phyloP scores from a whole-genome alignment of 2,329 filamentous ascomycete genomes.

The Arachnomyces sp. region DNA sequence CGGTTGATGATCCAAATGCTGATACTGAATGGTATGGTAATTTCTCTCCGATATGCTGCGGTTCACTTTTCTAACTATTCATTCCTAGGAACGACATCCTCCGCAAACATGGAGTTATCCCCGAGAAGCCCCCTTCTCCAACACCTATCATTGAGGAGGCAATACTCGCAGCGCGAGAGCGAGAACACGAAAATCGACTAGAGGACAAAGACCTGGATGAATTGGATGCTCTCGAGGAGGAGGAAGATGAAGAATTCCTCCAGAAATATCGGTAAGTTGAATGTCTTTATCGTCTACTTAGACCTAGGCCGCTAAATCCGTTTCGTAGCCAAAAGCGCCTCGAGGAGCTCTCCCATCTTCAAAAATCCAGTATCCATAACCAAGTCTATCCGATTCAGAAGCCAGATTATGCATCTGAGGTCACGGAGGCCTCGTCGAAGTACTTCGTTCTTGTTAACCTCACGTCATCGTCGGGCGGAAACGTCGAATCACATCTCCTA shows the following conservation, averaged over 20 bases:
- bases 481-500: constrained; percentile 76
- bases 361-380: constrained; percentile 73
- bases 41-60: constrained; percentile 2
- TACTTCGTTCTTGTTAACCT: constrained; percentile 67
- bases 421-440: constrained; percentile 79
- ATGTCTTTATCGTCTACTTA: neutral
- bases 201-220: constrained; percentile 94
- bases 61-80: constrained; percentile 14
- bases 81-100: constrained; percentile 89
- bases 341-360: constrained; percentile 67
- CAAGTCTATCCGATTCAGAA: constrained; percentile 91
- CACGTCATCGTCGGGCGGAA: constrained; percentile 68
- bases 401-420: constrained; percentile 82
- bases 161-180: constrained; percentile 68
- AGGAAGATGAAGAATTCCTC: constrained; percentile 88
- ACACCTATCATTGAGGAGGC: constrained; percentile 96
- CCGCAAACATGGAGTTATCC: constrained; percentile 90
- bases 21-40: constrained; percentile 84
- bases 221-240: constrained; percentile 85
- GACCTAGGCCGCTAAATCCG: neutral
- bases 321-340: constrained; percentile 64
- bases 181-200: constrained; percentile 85
- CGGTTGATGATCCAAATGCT: constrained; percentile 89
- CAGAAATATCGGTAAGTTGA: constrained; percentile 62
- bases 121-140: constrained; percentile 93